phyloP scores from a whole-genome alignment of 2,329 filamentous ascomycete genomes.

The Didymella pomorum region DNA sequence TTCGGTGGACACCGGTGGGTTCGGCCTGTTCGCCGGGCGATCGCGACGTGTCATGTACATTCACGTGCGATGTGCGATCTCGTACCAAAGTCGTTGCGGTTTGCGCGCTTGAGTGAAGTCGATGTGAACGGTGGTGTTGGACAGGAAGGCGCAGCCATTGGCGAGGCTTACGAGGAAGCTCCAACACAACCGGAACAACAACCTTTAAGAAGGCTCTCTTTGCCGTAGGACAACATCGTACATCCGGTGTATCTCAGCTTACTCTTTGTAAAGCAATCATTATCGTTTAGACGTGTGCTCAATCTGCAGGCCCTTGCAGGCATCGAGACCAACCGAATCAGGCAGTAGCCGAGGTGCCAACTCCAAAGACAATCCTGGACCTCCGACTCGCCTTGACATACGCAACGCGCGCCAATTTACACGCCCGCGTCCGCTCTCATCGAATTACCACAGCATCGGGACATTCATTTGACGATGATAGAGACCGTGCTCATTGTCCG shows the following conservation, averaged over 20 bases:
- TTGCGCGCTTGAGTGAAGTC: background rate
- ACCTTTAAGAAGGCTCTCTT: background rate
- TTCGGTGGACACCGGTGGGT: constrained; percentile 13
- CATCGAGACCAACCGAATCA: background rate
- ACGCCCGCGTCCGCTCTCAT: constrained; percentile 2
- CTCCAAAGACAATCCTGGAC: background rate
- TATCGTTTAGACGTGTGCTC: background rate
- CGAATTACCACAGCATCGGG: constrained; percentile 3
- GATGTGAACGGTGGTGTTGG: background rate
- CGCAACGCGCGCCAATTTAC: constrained; percentile 9
- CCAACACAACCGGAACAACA: background rate
- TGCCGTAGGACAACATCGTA: background rate
- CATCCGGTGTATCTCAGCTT: background rate
- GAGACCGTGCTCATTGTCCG: constrained; percentile 60
- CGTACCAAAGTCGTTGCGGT: background rate
- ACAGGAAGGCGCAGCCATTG: background rate
- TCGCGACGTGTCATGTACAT: background rate
- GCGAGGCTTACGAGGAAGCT: background rate
- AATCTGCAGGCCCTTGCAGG: constrained; percentile 1
- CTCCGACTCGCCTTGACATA: constrained; percentile 7
- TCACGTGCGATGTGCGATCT: constrained; percentile 7
- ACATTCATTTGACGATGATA: constrained; percentile 42
- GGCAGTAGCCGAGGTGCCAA: constrained; percentile 19
- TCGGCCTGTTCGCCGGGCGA: constrained; percentile 6
- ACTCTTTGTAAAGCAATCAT: background rate